These are phyloP conservation scores for Coemansia sp. DNA, from an alignment of 192 early-diverging fungal genomes.

Conservation along the genomic window DNA sequence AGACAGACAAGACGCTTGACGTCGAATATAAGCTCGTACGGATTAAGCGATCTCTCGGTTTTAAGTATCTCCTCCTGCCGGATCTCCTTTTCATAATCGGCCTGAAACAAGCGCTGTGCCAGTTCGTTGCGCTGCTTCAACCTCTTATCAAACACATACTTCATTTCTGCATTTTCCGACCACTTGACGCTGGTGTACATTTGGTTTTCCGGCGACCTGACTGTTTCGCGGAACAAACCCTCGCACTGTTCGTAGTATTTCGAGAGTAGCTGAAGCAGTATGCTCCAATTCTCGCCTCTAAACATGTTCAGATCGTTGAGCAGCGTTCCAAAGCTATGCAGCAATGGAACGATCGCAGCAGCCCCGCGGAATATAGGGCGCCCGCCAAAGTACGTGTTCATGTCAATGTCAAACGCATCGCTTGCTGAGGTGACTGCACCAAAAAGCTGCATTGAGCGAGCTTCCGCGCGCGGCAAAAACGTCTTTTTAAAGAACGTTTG, in stretches of 20 bases:
- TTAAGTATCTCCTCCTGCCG: slow-evolving; percentile 74
- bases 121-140: slow-evolving; percentile 30
- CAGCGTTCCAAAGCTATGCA: slow-evolving; percentile 40
- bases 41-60: slow-evolving; percentile 71
- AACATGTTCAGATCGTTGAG: slow-evolving; percentile 45
- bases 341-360: slow-evolving; percentile 41
- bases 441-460: slow-evolving; percentile 69
- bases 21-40: slow-evolving; percentile 85
- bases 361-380: slow-evolving; percentile 53
- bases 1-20: slow-evolving; percentile 69
- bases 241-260: slow-evolving; percentile 46
- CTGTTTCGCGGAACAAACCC: slow-evolving; percentile 52
- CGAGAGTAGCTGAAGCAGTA: slow-evolving; percentile 43
- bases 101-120: background rate
- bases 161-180: slow-evolving; percentile 63
- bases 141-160: slow-evolving; percentile 57
- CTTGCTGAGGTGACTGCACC: slow-evolving; percentile 32
- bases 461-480: slow-evolving; percentile 82
- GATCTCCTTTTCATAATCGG: slow-evolving; percentile 66
- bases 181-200: slow-evolving; percentile 57
- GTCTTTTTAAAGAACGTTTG: slow-evolving; percentile 59
- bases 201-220: slow-evolving; percentile 43
- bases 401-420: slow-evolving; percentile 45
- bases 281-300: slow-evolving; percentile 47
- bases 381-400: slow-evolving; percentile 40